Base-by-base conservation (phyloP, 495 filamentous ascomycete genomes). In the Opeltia flavorubescens region DNA sequence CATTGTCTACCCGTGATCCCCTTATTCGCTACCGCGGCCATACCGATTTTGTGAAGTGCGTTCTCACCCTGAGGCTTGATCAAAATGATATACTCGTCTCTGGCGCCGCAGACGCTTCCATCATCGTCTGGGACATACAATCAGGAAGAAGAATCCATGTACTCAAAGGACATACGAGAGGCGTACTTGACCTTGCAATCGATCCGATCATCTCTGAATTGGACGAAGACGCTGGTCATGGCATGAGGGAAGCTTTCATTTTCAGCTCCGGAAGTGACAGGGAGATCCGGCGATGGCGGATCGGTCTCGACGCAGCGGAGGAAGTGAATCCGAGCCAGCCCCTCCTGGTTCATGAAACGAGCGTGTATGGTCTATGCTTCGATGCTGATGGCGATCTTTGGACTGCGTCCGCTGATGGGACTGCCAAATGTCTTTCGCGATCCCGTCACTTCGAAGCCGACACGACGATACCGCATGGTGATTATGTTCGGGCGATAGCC, bases 351-450 rank as follows among this genome's bases (percentile, higher is more conserved):
- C 89, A 95, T 62, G 87, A 94, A 20, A 98, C 91, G 3, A 91
- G 80, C 50, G 81, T 98, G 11, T 84, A 94, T 61, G 80, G 73
- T 55, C 61, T 95, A 8, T 61, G 67, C 21, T 82, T 89, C 48
- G 79, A 78, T 18, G 64, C 59, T 21, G 84, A 86, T 45, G 71
- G 67, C 2, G 89, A 95, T 53, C 66, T 96, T 24, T 95, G 84
- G 85, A 94, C 88, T 11, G 82, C 89, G 2, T 89, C 83, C 26
- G 85, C 86, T 11, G 91, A 98, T 57, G 87, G 81, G 31, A 85
- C 78, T 0, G 77, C 77, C 2, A 86, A 86, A 55, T 85, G 82
- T 55, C 68, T 94, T 13, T 72, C 78, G 7, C 67, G 85, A 42
- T 61, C 70, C 7, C 72, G 72, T 43, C 70, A 67, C 0, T 91